These are phyloP conservation scores for Lophiotrema nucula DNA, from an alignment of 495 filamentous ascomycete species.

Conservation along the genomic window DNA sequence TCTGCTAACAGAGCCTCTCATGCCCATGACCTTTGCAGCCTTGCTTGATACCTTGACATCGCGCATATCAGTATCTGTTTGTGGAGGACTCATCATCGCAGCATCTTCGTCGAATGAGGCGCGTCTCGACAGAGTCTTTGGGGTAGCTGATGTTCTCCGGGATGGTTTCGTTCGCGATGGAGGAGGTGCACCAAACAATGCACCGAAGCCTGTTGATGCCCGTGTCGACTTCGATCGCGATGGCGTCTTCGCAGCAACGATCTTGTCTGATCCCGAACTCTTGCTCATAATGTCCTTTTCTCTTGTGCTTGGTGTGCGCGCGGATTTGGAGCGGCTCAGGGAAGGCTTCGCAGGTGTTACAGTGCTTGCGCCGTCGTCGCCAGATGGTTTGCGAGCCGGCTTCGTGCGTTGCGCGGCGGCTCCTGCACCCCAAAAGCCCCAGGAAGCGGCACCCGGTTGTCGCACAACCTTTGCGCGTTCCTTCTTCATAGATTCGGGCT, in stretches of 20 bases:
- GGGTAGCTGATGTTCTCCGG: constrained; percentile 43
- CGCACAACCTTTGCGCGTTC: constrained; percentile 59
- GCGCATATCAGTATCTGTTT: constrained; percentile 50
- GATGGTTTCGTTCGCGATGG: constrained; percentile 53
- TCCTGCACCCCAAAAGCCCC: constrained; percentile 56
- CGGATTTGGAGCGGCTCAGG: constrained; percentile 53
- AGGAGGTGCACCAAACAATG: constrained; percentile 54
- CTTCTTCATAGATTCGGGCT: constrained; percentile 53
- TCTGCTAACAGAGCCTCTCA: constrained; percentile 33
- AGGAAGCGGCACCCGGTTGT: constrained; percentile 48
- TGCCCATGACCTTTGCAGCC: constrained; percentile 61
- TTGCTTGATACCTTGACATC: constrained; percentile 53
- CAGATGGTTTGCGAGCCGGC: constrained; percentile 25
- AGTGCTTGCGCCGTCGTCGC: constrained; percentile 27
- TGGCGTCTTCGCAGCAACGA: constrained; percentile 49
- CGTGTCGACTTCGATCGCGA: constrained; percentile 45
- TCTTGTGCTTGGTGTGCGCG: constrained; percentile 50
- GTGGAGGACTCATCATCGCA: constrained; percentile 52
- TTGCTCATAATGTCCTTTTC: constrained; percentile 50
- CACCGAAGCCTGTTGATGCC: constrained; percentile 48
- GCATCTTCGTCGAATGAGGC: constrained; percentile 53
- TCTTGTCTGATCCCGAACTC: constrained; percentile 57
- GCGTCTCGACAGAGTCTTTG: constrained; percentile 36
- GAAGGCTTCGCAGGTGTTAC: constrained; percentile 34
- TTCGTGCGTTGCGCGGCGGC: constrained; percentile 29